A percentile compares a stretch with the other conserved stretches of the same genome.
These are phyloP conservation scores for Candida glucosophila DNA, from an alignment of 1,139 yeast genomes.

Conservation along the genomic window DNA sequence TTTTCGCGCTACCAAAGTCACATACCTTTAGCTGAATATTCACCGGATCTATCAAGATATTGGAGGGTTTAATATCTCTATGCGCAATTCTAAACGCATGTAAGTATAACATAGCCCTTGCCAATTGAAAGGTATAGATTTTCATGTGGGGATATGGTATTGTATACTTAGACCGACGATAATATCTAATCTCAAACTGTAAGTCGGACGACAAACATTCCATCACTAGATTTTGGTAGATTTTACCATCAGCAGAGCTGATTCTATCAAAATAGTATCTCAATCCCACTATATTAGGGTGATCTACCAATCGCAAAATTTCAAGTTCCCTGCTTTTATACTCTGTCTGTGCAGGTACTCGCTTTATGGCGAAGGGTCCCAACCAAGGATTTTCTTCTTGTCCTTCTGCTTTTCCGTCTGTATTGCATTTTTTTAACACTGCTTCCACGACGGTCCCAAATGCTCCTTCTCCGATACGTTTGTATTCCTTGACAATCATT, in stretches of 20 bases:
- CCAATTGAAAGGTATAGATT: constrained; percentile 71
- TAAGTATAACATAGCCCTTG: constrained; percentile 73
- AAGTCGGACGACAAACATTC: constrained; percentile 77
- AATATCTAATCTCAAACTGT: constrained; percentile 65
- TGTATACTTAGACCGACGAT: constrained; percentile 52
- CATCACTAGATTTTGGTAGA: constrained; percentile 77
- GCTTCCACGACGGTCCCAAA: constrained; percentile 81
- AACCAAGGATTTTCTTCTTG: constrained; percentile 38
- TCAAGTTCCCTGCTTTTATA: constrained; percentile 75
- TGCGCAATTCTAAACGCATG: constrained; percentile 77
- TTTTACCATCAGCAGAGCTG: constrained; percentile 47
- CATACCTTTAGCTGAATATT: constrained; percentile 63
- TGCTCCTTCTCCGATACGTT: constrained; percentile 76
- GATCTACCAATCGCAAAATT: constrained; percentile 62
- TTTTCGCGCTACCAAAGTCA: constrained; percentile 79
- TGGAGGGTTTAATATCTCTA: constrained; percentile 76
- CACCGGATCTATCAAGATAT: constrained; percentile 63
- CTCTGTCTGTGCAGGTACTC: constrained; percentile 81
- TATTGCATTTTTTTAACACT: constrained; percentile 30
- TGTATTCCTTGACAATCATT: constrained; percentile 65
- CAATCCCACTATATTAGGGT: constrained; percentile 67
- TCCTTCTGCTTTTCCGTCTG: too few relatives aligned
- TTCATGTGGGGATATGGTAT: constrained; percentile 69
- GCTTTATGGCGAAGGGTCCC: constrained; percentile 76
- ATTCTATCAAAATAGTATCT: constrained; percentile 62